Base-by-base conservation (phyloP, 2,329 filamentous ascomycete species). In the Fusarium newnesense region DNA sequence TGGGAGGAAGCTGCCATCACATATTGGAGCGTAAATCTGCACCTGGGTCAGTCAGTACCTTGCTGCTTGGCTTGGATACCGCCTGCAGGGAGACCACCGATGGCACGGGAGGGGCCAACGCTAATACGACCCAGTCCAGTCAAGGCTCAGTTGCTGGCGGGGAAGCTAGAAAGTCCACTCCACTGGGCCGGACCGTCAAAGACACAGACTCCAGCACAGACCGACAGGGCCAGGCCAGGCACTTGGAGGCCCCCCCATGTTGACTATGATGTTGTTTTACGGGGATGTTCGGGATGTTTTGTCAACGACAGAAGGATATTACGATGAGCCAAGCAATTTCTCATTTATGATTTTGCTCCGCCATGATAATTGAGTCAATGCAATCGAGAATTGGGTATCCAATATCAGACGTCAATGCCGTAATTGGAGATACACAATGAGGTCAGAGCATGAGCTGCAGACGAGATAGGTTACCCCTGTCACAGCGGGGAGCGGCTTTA, bases 101-200 rank as follows among this genome's bases (percentile, higher is more conserved):
- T 30, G 59, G 49, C 56, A 54, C 69, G 64, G 69, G 64, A 75
- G 70, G 59, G 74, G 69, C 67, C 49, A 63, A 72, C 72, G 65
- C 72, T 75, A 75, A 58, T 44, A 73, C 43, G 36, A 52, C 63
- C 58, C 53, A 68, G 64, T 57, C 62, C 44, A 54, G 49, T 36
- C 40, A 47, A 26, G 19, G n/a, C 54, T 26, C 36, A 30, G 24
- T 56, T 42, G 52, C 26, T 42, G 52, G 52, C 52, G 39, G 39
- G 54, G 52, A 69, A 75, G 67, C 61, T 71, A 60, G 34, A 64
- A 54, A 54, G 60, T 46, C 70, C 53, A 60, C 62, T 67, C 53
- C 64, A 30, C 64, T 67, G 37, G 43, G 60, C 34, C 67, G 61
- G 58, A 63, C 60, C 56, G 57, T 65, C 69, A 66, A 59, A 70